phyloP scores from a whole-genome alignment of 805 yeast species.

The Wickerhamia fluorescens region DNA sequence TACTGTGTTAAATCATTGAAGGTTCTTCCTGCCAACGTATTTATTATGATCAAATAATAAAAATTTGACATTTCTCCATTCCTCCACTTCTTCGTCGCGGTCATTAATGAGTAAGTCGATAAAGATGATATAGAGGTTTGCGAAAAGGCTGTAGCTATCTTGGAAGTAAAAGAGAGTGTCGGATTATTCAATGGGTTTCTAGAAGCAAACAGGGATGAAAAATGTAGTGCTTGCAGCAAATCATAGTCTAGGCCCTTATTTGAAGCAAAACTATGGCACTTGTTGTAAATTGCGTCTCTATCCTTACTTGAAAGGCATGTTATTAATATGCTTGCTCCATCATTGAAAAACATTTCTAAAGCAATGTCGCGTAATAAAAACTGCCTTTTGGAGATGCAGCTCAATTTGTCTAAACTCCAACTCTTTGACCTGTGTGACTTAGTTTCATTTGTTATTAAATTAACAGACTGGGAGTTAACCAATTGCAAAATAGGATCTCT shows the following conservation, averaged over 20 bases:
- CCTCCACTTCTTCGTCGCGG: constrained; percentile 66
- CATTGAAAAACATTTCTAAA: constrained; percentile 64
- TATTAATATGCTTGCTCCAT: constrained; percentile 64
- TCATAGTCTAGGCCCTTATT: constrained; percentile 48
- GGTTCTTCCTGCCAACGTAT: constrained; percentile 82
- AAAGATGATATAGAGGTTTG: constrained; percentile 11
- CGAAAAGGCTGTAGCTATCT: constrained; percentile 11
- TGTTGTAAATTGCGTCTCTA: constrained; percentile 51
- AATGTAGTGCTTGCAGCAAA: constrained; percentile 44
- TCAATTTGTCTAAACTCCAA: constrained; percentile 57
- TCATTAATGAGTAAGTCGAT: constrained; percentile 20
- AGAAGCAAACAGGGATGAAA: constrained; percentile 1
- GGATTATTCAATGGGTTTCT: constrained; percentile 2
- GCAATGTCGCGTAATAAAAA: constrained; percentile 78
- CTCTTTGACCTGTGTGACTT: constrained; percentile 41
- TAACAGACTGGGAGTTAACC: constrained; percentile 44
- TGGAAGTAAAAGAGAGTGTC: constrained; percentile 27
- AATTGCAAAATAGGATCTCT: constrained; percentile 67
- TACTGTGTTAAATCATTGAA: constrained; percentile 86
- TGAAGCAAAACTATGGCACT: constrained; percentile 42
- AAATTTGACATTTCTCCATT: constrained; percentile 77
- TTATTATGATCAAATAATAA: constrained; percentile 70
- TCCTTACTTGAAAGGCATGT: constrained; percentile 49
- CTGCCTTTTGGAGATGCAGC: constrained; percentile 65
- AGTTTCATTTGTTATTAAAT: constrained; percentile 16